These are phyloP conservation scores for Candida andamanensis DNA, from an alignment of 805 yeast species.

Conservation along the genomic window DNA sequence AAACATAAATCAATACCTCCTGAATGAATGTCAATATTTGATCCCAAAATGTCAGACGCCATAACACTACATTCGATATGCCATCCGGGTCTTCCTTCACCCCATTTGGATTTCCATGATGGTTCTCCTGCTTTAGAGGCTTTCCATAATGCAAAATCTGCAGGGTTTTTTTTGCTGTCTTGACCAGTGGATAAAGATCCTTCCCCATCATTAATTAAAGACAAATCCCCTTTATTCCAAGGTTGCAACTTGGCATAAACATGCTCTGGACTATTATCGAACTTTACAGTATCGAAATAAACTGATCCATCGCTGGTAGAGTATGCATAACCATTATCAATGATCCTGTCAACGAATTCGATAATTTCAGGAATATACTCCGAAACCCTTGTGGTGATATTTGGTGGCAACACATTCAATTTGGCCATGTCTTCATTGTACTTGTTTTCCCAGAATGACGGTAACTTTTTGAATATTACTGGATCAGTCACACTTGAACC, in stretches of 20 bases:
- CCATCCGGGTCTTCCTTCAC: slow-evolving; percentile 98
- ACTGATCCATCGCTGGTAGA: slow-evolving; percentile 84
- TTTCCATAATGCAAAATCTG: slow-evolving; percentile 97
- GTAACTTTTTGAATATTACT: slow-evolving; percentile 70
- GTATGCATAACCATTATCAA: slow-evolving; percentile 80
- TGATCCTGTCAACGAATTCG: slow-evolving; percentile 67
- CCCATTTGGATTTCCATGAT: slow-evolving; percentile 94
- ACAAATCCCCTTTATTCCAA: slow-evolving; percentile 90
- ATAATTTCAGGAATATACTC: slow-evolving; percentile 94
- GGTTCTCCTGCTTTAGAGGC: slow-evolving; percentile 97
- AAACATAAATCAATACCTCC: slow-evolving; percentile 97
- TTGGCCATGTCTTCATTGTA: slow-evolving; percentile 81
- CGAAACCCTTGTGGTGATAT: slow-evolving; percentile 87
- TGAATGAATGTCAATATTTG: slow-evolving; percentile 85
- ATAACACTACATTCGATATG: slow-evolving; percentile 98
- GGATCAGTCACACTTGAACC: slow-evolving; percentile 85
- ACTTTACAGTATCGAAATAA: slow-evolving; percentile 85
- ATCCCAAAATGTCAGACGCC: slow-evolving; percentile 88
- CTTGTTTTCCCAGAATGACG: slow-evolving; percentile 84
- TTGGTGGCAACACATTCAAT: slow-evolving; percentile 80
- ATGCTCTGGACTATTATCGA: slow-evolving; percentile 68
- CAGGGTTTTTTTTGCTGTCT: slow-evolving; percentile 62
- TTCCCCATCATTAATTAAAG: slow-evolving; percentile 88
- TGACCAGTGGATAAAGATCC: slow-evolving; percentile 63
- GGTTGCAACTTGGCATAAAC: slow-evolving; percentile 95